These are phyloP conservation scores for Penicillium sp. DNA, from an alignment of 2,329 filamentous ascomycete genomes.

Conservation along the genomic window DNA sequence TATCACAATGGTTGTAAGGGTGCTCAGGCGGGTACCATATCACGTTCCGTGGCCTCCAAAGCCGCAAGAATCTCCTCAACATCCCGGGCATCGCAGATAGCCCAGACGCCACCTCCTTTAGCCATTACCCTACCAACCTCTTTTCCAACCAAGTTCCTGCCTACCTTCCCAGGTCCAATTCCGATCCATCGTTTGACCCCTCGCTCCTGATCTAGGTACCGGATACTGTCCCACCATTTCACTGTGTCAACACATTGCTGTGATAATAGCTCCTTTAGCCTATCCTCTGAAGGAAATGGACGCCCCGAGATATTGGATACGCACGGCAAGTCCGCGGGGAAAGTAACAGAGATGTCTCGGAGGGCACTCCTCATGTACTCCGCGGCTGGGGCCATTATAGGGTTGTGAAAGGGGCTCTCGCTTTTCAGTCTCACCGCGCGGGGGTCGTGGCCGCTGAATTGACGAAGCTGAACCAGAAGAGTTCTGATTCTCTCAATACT, in stretches of 20 bases:
- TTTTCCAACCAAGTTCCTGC: constrained; percentile 90
- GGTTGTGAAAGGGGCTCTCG: constrained; percentile 89
- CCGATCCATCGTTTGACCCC: constrained; percentile 86
- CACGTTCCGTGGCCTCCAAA: constrained; percentile 66
- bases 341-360: constrained; percentile 67
- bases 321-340: constrained; percentile 76
- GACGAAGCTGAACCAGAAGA: constrained; percentile 80
- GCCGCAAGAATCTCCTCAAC: constrained; percentile 71
- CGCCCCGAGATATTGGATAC: constrained; percentile 84
- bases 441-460: constrained; percentile 91
- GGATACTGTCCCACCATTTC: constrained; percentile 91
- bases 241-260: constrained; percentile 90
- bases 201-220: constrained; percentile 82
- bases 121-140: constrained; percentile 84
- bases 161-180: constrained; percentile 91
- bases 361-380: constrained; percentile 73
- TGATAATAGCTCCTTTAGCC: constrained; percentile 79
- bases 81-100: constrained; percentile 78
- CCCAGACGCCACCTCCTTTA: constrained; percentile 92
- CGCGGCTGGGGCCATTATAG: constrained; percentile 86
- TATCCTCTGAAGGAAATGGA: constrained; percentile 73
- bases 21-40: constrained; percentile 37
- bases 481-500: constrained; percentile 81
- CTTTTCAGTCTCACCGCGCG: constrained; percentile 84
- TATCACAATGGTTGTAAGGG: background rate